Base-by-base conservation (phyloP, 768 basidiomycete species). In the Tulasnella sp. region DNA sequence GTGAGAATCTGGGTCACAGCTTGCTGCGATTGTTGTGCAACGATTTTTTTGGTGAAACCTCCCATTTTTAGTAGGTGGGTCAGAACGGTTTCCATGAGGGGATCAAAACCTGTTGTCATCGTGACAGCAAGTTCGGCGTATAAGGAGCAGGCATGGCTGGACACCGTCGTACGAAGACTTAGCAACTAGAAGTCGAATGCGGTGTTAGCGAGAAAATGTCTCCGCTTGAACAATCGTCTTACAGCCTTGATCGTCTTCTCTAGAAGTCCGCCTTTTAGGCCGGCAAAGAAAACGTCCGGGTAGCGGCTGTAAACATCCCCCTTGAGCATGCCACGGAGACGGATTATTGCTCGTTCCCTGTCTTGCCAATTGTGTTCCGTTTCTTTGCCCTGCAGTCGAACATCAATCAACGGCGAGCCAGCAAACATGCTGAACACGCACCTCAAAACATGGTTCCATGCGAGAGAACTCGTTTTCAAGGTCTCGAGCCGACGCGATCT, bases 341-440 rank as follows among this genome's bases (percentile, higher is more conserved):
- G 77, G 40, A 79, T 74, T 60, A 93, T 75, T 8, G 84, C 76
- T 62, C 76, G 77, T 61, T 99, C 94, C 58, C 94, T 78, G 27
- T 75, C 72, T 40, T 78, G 75, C 94, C 94, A 99, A 63, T 99
- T 99, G 61, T 93, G 88, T 67, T 99, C 94, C 0, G 86, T 86
- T 71, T 99, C 94, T 71, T 80, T 94, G n/a, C 94, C 96, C 84
- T 91, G 2, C 55, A 43, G 43, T 49, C 41, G 53, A n/a, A 53
- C 37, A 15, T 36, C 19, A 50, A 9, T 15, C 57, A 50, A 39
- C 35, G 8, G 15, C 12, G 15, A 25, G 14, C 6, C 6, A n/a
- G 29, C 11, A 17, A 23, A 32, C 14, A n/a, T 7, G 14, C 17
- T 8, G 21, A 19, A n/a, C 27, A 64, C 72, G 49, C 65, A 84